Base-by-base conservation (phyloP, 2,329 filamentous ascomycete genomes). In the Penicillium brevicompactum region DNA sequence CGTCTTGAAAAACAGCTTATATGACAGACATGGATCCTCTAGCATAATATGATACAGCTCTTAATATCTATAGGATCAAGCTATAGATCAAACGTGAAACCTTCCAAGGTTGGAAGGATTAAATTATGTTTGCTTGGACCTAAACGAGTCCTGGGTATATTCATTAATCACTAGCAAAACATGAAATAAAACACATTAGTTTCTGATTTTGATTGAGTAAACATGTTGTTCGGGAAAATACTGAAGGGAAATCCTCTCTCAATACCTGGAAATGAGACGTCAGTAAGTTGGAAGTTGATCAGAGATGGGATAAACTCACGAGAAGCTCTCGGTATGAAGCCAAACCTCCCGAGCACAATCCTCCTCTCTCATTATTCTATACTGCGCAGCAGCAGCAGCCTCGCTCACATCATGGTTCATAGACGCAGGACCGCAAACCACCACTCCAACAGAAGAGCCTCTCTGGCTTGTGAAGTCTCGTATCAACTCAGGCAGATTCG, bases 261-360 rank as follows among this genome's bases (percentile, higher is more conserved):
- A 53, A 27, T 53, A 53, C 6, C 50, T 53, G 18, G 10, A 18
- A 46, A n/a, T 5, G 4, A n/a, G 4, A 53, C 43, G 27, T 53
- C 46, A 53, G 50, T 24, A 34, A 24, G 18, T 5, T 3, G 22
- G 4, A 44, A 13, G 3, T 7, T 4, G n/a, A 22, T n/a, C 4
- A 7, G 21, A 31, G 11, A 22, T 40, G 31, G 31, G 14, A 30
- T 8, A 37, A 71, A 75, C 76, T 75, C 63, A 79, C 58, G 72
- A 74, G 58, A 82, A 82, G 51, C 77, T 71, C 65, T 82, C 79
- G 21, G 74, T 72, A 66, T 81, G 79, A 53, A 82, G 57, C 66
- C 78, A 80, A 2, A 81, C 69, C 31, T 75, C 73, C 46, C 58
- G 24, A 4, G 58, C 58, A 56, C 6, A 41, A 14, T 61, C 65